phyloP scores from a whole-genome alignment of 192 early-diverging fungal genomes.

The Gigaspora rosea region DNA sequence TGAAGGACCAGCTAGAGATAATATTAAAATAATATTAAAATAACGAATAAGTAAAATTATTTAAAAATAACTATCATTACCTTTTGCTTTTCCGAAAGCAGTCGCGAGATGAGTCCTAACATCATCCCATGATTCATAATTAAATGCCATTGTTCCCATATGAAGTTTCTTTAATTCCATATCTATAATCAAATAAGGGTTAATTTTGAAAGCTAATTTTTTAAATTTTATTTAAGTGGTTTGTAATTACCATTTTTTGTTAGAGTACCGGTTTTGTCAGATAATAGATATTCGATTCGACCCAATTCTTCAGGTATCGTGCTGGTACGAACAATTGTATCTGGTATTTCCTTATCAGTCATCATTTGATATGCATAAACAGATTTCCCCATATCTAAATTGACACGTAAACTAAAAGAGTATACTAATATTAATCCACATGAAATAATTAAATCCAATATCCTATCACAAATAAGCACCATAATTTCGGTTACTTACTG shows the following conservation, averaged over 20 bases:
- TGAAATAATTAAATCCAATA: too few relatives aligned
- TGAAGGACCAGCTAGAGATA: too few relatives aligned
- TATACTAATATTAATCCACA: not conserved
- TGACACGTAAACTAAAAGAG: slow-evolving; percentile 74
- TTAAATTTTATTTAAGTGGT: not conserved
- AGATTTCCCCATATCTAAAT: slow-evolving; percentile 96
- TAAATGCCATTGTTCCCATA: slow-evolving; percentile 95
- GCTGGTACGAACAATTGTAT: slow-evolving; percentile 88
- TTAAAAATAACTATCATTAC: slow-evolving; percentile 21
- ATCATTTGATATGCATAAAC: slow-evolving; percentile 90
- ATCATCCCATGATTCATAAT: slow-evolving; percentile 87
- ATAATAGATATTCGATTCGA: slow-evolving; percentile 87
- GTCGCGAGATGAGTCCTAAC: slow-evolving; percentile 68
- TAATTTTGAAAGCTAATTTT: not conserved
- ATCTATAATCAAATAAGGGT: slow-evolving; percentile 52
- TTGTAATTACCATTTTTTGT: slow-evolving; percentile 78
- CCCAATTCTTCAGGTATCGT: slow-evolving; percentile 97
- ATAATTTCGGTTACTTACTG: too few relatives aligned
- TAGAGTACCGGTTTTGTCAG: slow-evolving; percentile 96
- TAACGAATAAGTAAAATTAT: not conserved
- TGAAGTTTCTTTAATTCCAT: slow-evolving; percentile 96
- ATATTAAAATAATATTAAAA: too few relatives aligned
- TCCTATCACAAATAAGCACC: too few relatives aligned
- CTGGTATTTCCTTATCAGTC: slow-evolving; percentile 79
- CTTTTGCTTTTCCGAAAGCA: slow-evolving; percentile 44